Base-by-base conservation (phyloP, 352 stramenopile species). In the Pythium brassicae region DNA sequence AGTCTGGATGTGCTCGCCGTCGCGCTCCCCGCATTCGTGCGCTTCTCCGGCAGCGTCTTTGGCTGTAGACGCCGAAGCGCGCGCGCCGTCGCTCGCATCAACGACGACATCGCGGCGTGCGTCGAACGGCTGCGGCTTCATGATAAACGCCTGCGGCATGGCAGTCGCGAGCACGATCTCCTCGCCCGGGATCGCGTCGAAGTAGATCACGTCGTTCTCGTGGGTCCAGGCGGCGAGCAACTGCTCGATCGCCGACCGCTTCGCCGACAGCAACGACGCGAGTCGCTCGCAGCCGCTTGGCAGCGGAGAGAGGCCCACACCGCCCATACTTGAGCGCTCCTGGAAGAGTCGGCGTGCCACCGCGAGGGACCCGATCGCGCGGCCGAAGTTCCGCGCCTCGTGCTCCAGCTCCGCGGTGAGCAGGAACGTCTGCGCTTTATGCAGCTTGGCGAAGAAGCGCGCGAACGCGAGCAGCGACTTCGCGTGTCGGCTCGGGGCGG, bases 201-300 rank as follows among this genome's bases (percentile, higher is more conserved):
- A 78, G 59, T 71, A 63, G 23, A 68, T 66, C 10, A 50, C 58
- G 32, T 65, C 66, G 51, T 76, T 78, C 23, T 74, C 63, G 1
- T 65, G 66, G 8, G 32, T 57, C 59, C 59, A 76, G 1, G 22
- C 7, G 0, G 25, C 48, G 0, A 57, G 40, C 2, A 57, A 26
- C 8, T 62, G 42, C 14, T 61, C 17, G 15, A 77, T 27, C 2
- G 17, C 37, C 1, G 40, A 15, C 2, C 62, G 55, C 40, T 75
- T 76, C 20, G 27, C 35, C 7, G 48, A n/a, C 0, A 76, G 23
- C 2, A 63, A 19, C 1, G 32, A 29, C 11, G 22, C 42, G 19
- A 75, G 34, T 0, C 57, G 53, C 6, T 62, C 45, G 0, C 49
- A 55, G 8, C 56, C 52, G 1, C 40, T 57, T 1, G 66, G 40